Conservation (phyloP, 1,284 basidiomycete genomes). For the Cutaneotrichosporon cavernicola region DNA sequence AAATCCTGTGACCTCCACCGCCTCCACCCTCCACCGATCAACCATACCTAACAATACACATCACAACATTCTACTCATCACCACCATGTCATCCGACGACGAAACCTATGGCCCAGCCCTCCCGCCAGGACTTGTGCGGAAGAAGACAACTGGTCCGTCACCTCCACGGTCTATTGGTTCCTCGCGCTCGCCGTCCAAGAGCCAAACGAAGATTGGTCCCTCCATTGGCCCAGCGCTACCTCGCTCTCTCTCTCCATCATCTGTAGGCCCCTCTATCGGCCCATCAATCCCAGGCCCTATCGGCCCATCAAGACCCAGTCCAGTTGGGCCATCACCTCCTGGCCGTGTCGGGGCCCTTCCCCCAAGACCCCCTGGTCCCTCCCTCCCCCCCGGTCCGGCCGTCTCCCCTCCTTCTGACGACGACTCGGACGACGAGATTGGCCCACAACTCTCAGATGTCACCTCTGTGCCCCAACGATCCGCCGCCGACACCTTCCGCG, state of each 20-base stretch:
- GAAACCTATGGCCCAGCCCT: not conserved
- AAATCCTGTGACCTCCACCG: too few species aligned
- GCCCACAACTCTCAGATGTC: conserved; percentile 23
- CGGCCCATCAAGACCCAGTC: not conserved
- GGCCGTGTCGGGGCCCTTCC: not conserved
- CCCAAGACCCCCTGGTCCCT: not conserved
- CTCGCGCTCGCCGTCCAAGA: not conserved
- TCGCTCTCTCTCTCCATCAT: not conserved
- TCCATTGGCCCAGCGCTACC: not conserved
- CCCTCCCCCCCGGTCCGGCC: conserved; percentile 3
- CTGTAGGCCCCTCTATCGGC: not conserved
- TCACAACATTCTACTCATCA: not conserved
- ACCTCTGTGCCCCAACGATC: conserved; percentile 21
- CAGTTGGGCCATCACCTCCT: not conserved
- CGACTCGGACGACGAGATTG: conserved; percentile 39
- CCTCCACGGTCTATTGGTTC: not conserved
- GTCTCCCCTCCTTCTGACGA: conserved; percentile 15
- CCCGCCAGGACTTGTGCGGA: not conserved
- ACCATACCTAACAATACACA: not conserved
- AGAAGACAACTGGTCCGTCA: not conserved
- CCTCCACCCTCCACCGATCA: too few species aligned
- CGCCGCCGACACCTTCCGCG: conserved; percentile 73
- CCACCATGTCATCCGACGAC: conserved; percentile 1
- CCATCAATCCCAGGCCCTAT: not conserved
- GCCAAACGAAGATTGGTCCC: not conserved